A percentile compares a stretch with the other conserved stretches of the same genome.
phyloP scores from a whole-genome alignment of 2,329 filamentous ascomycete genomes.

The Ophiostoma piceae region DNA sequence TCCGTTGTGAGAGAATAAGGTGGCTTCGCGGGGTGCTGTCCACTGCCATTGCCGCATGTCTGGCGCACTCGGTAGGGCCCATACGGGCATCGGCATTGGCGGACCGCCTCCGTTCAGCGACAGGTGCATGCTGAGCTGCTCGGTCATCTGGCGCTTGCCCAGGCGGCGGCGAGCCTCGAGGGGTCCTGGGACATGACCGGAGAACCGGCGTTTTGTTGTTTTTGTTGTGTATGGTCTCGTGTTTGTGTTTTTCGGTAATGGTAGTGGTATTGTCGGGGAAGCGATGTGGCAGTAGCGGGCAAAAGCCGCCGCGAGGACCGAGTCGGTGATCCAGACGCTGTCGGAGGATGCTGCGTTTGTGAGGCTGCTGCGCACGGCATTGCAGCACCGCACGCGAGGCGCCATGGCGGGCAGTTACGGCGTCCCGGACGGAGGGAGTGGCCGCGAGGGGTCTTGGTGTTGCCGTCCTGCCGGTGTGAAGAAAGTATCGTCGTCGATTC shows the following conservation, averaged over 20 bases:
- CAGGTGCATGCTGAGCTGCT: conserved; percentile 41
- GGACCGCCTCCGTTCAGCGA: conserved; percentile 16
- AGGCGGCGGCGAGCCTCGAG: conserved; percentile 51
- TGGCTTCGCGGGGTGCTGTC: conserved; percentile 42
- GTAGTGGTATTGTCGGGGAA: background rate
- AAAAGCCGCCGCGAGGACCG: conserved; percentile 48
- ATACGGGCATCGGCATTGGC: conserved; percentile 34
- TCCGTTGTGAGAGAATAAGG: conserved; percentile 22
- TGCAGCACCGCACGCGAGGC: conserved; percentile 22
- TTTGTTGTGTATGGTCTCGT: background rate
- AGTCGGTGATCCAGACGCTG: conserved; percentile 56
- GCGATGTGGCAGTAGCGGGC: conserved; percentile 38
- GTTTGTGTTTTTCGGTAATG: background rate
- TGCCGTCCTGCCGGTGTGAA: background rate
- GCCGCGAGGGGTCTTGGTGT: background rate
- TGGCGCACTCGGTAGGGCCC: conserved; percentile 44
- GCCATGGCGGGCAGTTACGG: conserved; percentile 25
- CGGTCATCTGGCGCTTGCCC: conserved; percentile 51
- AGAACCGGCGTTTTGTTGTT: conserved; percentile 30
- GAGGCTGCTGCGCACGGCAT: conserved; percentile 15
- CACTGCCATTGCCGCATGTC: conserved; percentile 48
- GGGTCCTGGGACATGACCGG: conserved; percentile 46
- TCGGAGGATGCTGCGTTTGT: conserved; percentile 31
- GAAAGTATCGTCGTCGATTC: background rate
- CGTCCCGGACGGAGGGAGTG: conserved; percentile 8